Evolutionary conservation across 768 basidiomycete species (phyloP), one percentile per base, ranked within the genome.

Genomic region (Erythrobasidium yunnanense): DNA sequence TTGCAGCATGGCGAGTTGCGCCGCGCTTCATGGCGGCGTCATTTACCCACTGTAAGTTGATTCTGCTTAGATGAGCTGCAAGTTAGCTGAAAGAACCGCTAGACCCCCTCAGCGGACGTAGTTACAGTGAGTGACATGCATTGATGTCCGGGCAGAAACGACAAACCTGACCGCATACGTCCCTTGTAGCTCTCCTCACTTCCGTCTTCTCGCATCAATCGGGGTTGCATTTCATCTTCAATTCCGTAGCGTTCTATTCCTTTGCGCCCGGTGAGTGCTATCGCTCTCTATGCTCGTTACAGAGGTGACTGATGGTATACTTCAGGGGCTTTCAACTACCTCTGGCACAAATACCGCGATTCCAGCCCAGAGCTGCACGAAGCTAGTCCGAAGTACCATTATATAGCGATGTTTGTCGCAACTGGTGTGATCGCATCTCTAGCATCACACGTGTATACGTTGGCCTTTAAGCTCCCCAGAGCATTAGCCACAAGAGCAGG

Each of bases 221-320:
- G 30, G 60, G 60, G 17, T 18, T 49, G 2, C 60, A 63, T 51
- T 63, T 63, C 60, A n/a, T 51, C 15, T 63, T 63, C 60, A 63
- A 63, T 23, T 63, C 60, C 11, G 33, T 63, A 51, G 60, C 60
- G 6, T 63, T 63, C 47, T 63, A 63, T 47, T 49, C 45, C 17
- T 63, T 63, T 23, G 60, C 32, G 23, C 60, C 60, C 27, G 38
- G 60, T 63, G 32, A 29, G 60, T 32, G 17, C 7, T 15, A 4
- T 4, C 7, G 55, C 29, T 6, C 17, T 17, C 29, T 8, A 15
- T 52, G 8, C 50, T 20, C 15, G 11, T 11, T 52, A 15, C 20
- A 8, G 22, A 8, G 22, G 15, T 8, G 8, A 22, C 50, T 27
- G 54, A 63, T 63, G 60, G 60, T 49, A 32, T 63, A 63, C n/a